Percentiles rank a stretch among this genome's conserved stretches.
These are phyloP conservation scores for Cryptosporidium canis DNA, from an alignment of 169 alveolate species.

Conservation along the genomic window DNA sequence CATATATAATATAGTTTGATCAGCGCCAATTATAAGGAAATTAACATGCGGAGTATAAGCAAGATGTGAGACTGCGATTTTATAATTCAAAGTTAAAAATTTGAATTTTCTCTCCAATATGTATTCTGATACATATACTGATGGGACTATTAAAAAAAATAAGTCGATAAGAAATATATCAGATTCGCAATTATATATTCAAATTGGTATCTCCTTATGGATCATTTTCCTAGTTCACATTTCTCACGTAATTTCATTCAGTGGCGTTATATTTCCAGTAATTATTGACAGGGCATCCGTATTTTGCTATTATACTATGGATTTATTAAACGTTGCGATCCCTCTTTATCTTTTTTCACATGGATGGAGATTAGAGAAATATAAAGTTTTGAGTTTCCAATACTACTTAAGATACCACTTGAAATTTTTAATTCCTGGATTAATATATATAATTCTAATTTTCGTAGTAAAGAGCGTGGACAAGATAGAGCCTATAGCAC, in stretches of 20 bases:
- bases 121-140: not conserved
- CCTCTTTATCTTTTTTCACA: conserved; percentile 25
- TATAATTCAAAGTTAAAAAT: not conserved
- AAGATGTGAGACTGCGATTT: not conserved
- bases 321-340: conserved; percentile 13
- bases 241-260: not conserved
- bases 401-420: not conserved
- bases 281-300: not conserved
- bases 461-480: conserved; percentile 9
- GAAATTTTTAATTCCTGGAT: conserved; percentile 40
- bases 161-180: not conserved
- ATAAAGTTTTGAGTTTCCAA: not conserved
- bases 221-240: conserved; percentile 15
- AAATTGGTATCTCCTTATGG: conserved; percentile 14
- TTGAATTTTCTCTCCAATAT: not conserved
- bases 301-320: not conserved
- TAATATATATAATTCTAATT: not conserved
- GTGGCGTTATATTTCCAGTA: conserved; percentile 3
- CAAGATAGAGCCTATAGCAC: not conserved
- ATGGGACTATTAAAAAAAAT: not conserved
- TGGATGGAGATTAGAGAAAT: not conserved
- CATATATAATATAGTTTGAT: not conserved
- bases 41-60: not conserved
- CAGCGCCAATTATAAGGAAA: not conserved
- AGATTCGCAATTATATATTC: not conserved